Evolutionary conservation across 2,329 filamentous ascomycete genomes (phyloP), one percentile per base, ranked within the genome.

Genomic region (Drechslerella coelobrocha): DNA sequence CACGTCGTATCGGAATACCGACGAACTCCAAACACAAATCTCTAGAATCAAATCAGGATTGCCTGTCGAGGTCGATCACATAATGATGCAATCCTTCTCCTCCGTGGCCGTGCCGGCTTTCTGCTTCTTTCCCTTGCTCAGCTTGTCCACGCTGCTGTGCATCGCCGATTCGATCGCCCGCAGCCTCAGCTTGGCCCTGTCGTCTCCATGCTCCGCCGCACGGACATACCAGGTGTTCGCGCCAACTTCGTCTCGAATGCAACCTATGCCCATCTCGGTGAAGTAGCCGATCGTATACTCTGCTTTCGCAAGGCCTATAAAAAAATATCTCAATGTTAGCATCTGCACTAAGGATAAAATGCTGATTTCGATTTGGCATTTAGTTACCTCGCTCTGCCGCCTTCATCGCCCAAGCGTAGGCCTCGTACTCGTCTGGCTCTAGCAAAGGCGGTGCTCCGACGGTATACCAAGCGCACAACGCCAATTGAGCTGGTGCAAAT

Each of bases 221-320:
- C 90, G 91, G 75, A 99, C 93, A 78, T 99, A 99, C 93, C 92
- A 97, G 29, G 96, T 90, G 77, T 99, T 99, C 75, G 94, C 93
- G 79, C 97, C 92, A 45, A 99, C 84, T n/a, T 93, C 88, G 78
- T 99, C 94, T 52, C 91, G 88, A 37, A 92, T 89, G 78, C 92
- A 97, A 53, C 94, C 94, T 75, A 99, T 97, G 73, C 94, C 94
- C 90, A 95, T 96, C 79, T 99, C 94, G 3, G 92, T 97, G 78
- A 99, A 99, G 80, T 97, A 97, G 47, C 92, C 94, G 21, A 96
- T 86, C 0, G 94, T 91, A 76, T 97, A 99, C 78, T 97, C 87
- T n/a, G 94, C 94, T 78, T 86, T 86, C 1, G 81, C 78, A 6
- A 83, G 78, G 1, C 80, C 81, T 83, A 55, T 50, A 47, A 24